These are phyloP conservation scores for Knoxdaviesia capensis DNA, from an alignment of 2,329 filamentous ascomycete species.

Conservation along the genomic window DNA sequence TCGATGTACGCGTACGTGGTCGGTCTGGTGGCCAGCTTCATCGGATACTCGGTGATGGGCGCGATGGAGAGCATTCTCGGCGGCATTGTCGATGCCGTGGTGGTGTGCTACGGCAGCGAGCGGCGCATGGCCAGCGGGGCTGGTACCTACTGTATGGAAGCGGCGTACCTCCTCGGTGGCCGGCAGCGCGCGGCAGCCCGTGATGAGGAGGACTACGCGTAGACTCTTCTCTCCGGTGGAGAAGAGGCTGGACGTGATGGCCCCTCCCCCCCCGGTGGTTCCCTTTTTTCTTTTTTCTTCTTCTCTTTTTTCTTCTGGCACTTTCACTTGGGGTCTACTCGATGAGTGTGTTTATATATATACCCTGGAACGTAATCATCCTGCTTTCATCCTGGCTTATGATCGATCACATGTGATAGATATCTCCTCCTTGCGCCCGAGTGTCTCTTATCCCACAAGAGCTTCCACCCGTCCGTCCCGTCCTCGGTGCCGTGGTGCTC, in stretches of 20 bases:
- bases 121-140: constrained; percentile 44
- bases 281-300: constrained; percentile 3
- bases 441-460: no score
- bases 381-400: no score
- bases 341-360: no score
- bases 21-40: constrained; percentile 76
- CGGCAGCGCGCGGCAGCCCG: constrained; percentile 1
- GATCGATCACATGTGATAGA: no score
- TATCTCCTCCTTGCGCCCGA: no score
- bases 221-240: not conserved
- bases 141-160: constrained; percentile 77
- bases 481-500: no score
- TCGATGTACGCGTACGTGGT: constrained; percentile 92
- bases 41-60: constrained; percentile 83
- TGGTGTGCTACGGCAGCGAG: constrained; percentile 92
- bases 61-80: constrained; percentile 79
- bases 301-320: constrained; percentile 4
- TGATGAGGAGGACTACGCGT: constrained; percentile 2
- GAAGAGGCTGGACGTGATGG: no score
- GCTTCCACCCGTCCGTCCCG: no score
- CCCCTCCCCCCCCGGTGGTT: constrained; percentile 5
- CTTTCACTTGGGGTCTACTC: not conserved
- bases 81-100: constrained; percentile 68
- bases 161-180: constrained; percentile 66
- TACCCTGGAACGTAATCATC: no score